phyloP scores from a whole-genome alignment of 495 filamentous ascomycete species.

The Acidomyces sp. region DNA sequence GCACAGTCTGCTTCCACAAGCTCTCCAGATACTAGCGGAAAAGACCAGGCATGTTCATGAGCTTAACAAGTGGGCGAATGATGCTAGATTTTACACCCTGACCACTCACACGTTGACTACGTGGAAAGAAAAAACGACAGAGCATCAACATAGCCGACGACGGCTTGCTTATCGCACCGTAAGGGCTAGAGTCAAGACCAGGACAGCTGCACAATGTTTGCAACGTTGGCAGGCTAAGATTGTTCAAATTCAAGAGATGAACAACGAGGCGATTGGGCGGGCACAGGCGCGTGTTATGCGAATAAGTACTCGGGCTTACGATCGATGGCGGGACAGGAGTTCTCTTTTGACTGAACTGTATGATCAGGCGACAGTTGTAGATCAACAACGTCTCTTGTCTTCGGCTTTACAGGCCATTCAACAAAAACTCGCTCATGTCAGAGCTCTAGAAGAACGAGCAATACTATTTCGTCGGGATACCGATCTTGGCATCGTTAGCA shows the following conservation, averaged over 20 bases:
- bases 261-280: conserved; percentile 3
- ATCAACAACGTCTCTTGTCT: conserved; percentile 5
- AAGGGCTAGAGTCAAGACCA: conserved; percentile 44
- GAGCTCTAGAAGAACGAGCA: conserved; percentile 17
- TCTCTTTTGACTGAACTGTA: conserved; percentile 1
- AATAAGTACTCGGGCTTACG: conserved; percentile 1
- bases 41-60: conserved; percentile 35
- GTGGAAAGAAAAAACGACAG: conserved; percentile 42
- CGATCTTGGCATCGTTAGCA: conserved; percentile 14
- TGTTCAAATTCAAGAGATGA: not conserved
- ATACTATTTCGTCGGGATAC: conserved; percentile 17
- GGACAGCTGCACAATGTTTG: conserved; percentile 5
- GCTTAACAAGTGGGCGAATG: conserved; percentile 40
- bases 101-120: conserved; percentile 39
- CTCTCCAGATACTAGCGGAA: conserved; percentile 35
- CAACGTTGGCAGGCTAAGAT: not conserved
- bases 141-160: conserved; percentile 41
- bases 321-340: conserved; percentile 4
- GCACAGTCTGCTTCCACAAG: conserved; percentile 18
- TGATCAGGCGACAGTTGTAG: conserved; percentile 3
- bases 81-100: conserved; percentile 49
- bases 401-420: conserved; percentile 9
- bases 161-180: conserved; percentile 47
- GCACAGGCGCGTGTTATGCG: not conserved
- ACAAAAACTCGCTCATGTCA: not conserved